Evolutionary conservation across 2,329 filamentous ascomycete genomes (phyloP), one percentile per base, ranked within the genome.

Genomic region (Colletotrichum eremochloae): DNA sequence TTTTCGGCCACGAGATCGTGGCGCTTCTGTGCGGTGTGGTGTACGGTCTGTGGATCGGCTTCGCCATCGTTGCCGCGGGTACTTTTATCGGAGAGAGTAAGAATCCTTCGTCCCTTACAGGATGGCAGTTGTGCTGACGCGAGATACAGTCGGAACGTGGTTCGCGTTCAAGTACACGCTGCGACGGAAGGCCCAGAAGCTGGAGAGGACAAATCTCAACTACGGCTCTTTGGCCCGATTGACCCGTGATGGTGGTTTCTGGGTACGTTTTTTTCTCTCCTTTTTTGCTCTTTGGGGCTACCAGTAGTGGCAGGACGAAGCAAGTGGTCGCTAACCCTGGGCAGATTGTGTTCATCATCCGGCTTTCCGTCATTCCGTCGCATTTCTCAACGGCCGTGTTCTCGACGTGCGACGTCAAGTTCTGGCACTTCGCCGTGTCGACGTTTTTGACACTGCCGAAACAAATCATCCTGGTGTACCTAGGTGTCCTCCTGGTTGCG

Each of bases 331-430:
- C 29, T 64, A 38, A 72, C 38, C 2, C 0, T 1, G 2, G 2
- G 1, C 40, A 72, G 69, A 80, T 84, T 58, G 79, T 84, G 31
- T 79, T 84, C 62, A 75, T 83, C 20, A 82, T 84, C 63, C 81
- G 82, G 38, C 80, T 84, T 63, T 83, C 82, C 55, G 77, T 82
- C 46, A 80, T 84, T 38, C 82, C 82, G 18, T 81, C 81, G 14
- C 82, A 84, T 74, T 81, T 84, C 75, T 82, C 81, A 5, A 84
- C 82, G 1, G 82, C 82, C n/a, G 81, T 84, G 38, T 84, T 84
- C 71, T 81, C 82, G 12, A 82, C 81, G 38, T 83, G 82, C 76
- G 80, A 82, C 67, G 81, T 84, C 48, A 80, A 79, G 58, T 84
- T 84, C 76, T 83, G 82, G 81, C 75, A 79, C 65, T 84, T 82